phyloP scores from a whole-genome alignment of 306 rosid genomes.

The Castanea sativa region DNA sequence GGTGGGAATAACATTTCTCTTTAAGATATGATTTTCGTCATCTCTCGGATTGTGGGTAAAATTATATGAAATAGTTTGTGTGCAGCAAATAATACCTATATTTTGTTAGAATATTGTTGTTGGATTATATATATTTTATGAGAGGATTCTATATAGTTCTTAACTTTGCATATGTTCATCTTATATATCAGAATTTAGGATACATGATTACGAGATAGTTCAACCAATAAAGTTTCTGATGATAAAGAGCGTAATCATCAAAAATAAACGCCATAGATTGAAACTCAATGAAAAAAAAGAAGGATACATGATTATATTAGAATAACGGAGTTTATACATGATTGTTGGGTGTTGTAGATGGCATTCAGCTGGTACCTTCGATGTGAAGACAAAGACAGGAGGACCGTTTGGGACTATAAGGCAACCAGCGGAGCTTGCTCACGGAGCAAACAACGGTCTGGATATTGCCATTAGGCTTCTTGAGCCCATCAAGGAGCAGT shows the following conservation, averaged over 20 bases:
- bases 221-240: fast-evolving
- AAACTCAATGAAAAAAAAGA: too few species aligned
- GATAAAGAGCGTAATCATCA: fast-evolving
- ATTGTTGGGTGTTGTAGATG: slow-evolving; percentile 27
- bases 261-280: fast-evolving
- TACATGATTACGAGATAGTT: too few species aligned
- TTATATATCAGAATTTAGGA: too few species aligned
- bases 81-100: too few species aligned
- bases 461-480: slow-evolving; percentile 51
- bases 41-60: fast-evolving
- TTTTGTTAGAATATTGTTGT: too few species aligned
- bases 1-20: fast-evolving
- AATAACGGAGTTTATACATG: too few species aligned
- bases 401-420: slow-evolving; percentile 61
- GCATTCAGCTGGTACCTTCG: slow-evolving; percentile 70
- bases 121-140: too few species aligned
- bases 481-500: slow-evolving; percentile 51
- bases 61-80: too few species aligned
- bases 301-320: too few species aligned
- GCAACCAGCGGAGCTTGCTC: slow-evolving; percentile 50
- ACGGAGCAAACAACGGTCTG: slow-evolving; percentile 61
- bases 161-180: too few species aligned
- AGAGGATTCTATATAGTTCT: too few species aligned
- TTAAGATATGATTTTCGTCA: too few species aligned
- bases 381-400: slow-evolving; percentile 48